Evolutionary conservation across 257 asterid genomes (phyloP).

Genomic region (Solanum pinnatisectum): DNA sequence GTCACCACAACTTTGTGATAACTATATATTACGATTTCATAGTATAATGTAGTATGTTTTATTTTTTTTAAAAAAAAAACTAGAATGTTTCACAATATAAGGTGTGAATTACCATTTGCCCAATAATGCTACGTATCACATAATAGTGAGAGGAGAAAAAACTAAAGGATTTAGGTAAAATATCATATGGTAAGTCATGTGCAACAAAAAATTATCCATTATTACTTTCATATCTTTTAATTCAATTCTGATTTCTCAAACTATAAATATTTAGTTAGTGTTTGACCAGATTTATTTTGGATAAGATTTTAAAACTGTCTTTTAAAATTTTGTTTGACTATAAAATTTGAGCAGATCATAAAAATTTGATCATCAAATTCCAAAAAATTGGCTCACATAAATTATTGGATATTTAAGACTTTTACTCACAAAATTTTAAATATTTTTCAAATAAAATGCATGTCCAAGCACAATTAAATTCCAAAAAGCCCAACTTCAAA

Average conservation of each 20-base stretch:
- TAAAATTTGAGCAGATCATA: not conserved
- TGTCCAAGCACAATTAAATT: not conserved
- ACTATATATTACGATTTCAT: not conserved
- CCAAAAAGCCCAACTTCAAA: not conserved
- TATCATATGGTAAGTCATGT: not conserved
- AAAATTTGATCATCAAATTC: not conserved
- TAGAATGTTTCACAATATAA: not conserved
- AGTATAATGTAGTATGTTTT: not conserved
- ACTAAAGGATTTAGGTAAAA: not conserved
- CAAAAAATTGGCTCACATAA: not conserved
- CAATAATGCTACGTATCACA: too few relatives aligned
- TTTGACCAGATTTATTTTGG: not conserved
- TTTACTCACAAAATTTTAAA: accelerated
- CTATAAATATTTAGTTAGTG: not conserved
- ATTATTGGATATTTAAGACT: not conserved
- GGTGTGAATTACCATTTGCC: not conserved
- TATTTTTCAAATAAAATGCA: not conserved
- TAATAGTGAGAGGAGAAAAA: too few relatives aligned
- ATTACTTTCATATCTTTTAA: not conserved
- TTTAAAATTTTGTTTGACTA: not conserved
- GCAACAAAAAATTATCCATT: not conserved
- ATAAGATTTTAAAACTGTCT: not conserved
- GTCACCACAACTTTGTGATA: not conserved
- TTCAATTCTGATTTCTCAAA: not conserved
- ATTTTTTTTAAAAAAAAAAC: not conserved